Conservation (phyloP, 345 rosid species). For the Camelina neglecta region DNA sequence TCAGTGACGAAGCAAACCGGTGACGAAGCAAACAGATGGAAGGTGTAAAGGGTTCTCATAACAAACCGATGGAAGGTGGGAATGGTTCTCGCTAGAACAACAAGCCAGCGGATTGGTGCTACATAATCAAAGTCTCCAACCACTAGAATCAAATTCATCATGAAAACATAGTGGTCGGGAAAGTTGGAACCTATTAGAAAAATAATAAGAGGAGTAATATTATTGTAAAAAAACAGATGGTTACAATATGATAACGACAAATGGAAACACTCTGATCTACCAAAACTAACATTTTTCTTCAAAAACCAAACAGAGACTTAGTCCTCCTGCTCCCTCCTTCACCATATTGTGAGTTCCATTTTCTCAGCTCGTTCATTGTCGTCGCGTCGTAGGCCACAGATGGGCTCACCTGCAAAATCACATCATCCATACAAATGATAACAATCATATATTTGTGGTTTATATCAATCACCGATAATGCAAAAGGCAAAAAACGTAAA, state of each 20-base stretch:
- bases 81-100: no score
- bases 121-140: no score
- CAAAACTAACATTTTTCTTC: conserved; percentile 28
- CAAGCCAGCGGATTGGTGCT: no score
- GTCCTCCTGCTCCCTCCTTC: conserved; percentile 94
- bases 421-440: conserved; percentile 16
- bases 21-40: no score
- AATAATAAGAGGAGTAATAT: no score
- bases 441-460: conserved; percentile 30
- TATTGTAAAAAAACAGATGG: not conserved
- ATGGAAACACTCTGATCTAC: not conserved
- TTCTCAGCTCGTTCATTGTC: conserved; percentile 93
- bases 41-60: no score
- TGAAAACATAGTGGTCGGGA: no score
- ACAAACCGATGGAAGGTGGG: no score
- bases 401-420: conserved; percentile 73
- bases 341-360: conserved; percentile 98
- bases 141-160: no score
- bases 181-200: no score
- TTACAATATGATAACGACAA: conserved; percentile 16
- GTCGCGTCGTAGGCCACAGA: conserved; percentile 86
- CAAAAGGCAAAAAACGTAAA: not conserved
- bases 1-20: no score
- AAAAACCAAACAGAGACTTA: conserved; percentile 84
- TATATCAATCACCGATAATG: not conserved